Evolutionary conservation across 2,329 filamentous ascomycete genomes (phyloP), one percentile per base, ranked within the genome.

Genomic region (Fusarium irregulare): DNA sequence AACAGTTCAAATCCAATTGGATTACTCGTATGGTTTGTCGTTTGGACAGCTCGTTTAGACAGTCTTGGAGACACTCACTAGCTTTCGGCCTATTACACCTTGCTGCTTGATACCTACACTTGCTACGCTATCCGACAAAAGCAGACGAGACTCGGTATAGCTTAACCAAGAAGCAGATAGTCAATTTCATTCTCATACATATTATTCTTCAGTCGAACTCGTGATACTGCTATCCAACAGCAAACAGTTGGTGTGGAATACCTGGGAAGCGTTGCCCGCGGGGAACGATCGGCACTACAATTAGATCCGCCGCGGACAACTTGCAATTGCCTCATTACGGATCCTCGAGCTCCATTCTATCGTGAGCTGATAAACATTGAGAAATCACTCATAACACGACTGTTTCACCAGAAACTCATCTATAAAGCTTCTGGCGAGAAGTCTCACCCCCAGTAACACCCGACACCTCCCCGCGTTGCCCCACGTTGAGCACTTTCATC

Each of bases 401-500:
- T 25, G 7, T 50, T n/a, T 8, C 10, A 23, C 8, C 13, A 27
- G 7, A 16, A 10, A 4, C 27, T 10, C 16, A 13, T 21, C 8
- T 21, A n/a, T 49, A 30, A 16, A 28, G 21, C 18, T 7, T 21
- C 11, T 13, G 27, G 28, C 16, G 3, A 53, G 32, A 51, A 16
- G 23, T 11, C 12, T 16, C 4, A 10, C 7, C 25, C 21, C 28
- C 32, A 40, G 27, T 49, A 14, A 37, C 30, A 37, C 25, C 16
- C 20, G 8, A 32, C 12, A 44, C 44, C 47, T 54, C 30, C 44
- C 63, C 62, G 21, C 63, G 20, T 20, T 41, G 25, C 27, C 48
- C 27, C 62, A 27, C 55, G 55, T 66, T 55, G 44, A 28, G 45
- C 40, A 50, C 48, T 23, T 66, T 25, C 34, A 64, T 13, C 30